Percentiles rank a stretch among this genome's conserved stretches.
These are phyloP conservation scores for Zopfochytrium polystomum DNA, from an alignment of 371 early-diverging fungal species.

Conservation along the genomic window DNA sequence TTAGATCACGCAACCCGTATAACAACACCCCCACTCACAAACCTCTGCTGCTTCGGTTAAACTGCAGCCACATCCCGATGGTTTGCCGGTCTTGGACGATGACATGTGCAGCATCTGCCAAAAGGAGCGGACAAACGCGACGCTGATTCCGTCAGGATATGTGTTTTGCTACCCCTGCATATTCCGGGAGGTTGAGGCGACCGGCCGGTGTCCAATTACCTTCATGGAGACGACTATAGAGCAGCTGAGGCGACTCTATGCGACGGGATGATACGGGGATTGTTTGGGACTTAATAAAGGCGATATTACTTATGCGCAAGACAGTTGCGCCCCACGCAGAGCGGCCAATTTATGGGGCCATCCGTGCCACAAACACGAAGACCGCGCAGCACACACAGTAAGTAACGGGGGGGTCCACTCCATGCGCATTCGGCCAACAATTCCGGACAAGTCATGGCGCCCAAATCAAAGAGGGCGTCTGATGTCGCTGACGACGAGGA, in stretches of 20 bases:
- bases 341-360: no score
- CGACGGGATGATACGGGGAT: constrained; percentile 13
- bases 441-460: no score
- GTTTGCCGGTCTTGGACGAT: constrained; percentile 67
- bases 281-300: no score
- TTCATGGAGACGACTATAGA: constrained; percentile 11
- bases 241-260: constrained; percentile 39
- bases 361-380: no score
- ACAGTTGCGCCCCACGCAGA: no score
- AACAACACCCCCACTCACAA: not conserved
- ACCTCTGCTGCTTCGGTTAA: constrained; percentile 1
- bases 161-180: constrained; percentile 48
- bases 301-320: no score
- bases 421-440: no score
- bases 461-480: no score
- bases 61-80: constrained; percentile 69
- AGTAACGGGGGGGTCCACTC: no score
- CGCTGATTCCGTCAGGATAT: constrained; percentile 49
- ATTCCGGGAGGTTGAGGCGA: constrained; percentile 29
- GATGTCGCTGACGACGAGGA: no score
- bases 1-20: not conserved
- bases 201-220: constrained; percentile 37
- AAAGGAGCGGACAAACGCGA: constrained; percentile 72
- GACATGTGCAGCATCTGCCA: constrained; percentile 80
- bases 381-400: no score